Conservation (phyloP, 2,329 filamentous ascomycete species). For the Corynespora cassiicola region DNA sequence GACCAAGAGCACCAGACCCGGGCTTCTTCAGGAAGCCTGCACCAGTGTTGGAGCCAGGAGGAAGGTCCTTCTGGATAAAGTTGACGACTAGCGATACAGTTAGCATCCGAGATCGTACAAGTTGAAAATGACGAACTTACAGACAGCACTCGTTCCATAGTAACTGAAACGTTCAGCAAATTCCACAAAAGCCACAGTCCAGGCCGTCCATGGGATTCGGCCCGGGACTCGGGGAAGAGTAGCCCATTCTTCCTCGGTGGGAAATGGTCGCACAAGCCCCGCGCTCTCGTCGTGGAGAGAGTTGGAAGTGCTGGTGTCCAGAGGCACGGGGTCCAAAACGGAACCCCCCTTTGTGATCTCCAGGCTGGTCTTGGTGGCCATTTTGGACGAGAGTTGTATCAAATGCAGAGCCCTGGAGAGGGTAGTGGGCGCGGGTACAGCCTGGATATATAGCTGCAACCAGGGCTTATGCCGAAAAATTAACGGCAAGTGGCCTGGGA, state of each 20-base stretch:
- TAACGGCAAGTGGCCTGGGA: background rate
- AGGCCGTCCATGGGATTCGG: conserved; percentile 42
- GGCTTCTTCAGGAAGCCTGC: conserved; percentile 41
- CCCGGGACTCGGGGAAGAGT: conserved; percentile 45
- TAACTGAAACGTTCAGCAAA: conserved; percentile 46
- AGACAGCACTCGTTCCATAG: conserved; percentile 46
- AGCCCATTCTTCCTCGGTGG: conserved; percentile 43
- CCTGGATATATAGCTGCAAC: conserved; percentile 2
- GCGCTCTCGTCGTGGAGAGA: conserved; percentile 25
- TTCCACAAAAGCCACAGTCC: conserved; percentile 44
- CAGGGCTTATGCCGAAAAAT: conserved; percentile 2
- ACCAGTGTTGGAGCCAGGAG: conserved; percentile 40
- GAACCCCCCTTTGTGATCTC: conserved; percentile 40
- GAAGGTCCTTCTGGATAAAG: conserved; percentile 44
- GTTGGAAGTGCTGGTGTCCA: conserved; percentile 28
- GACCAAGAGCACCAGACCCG: conserved; percentile 57
- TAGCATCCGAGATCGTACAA: background rate
- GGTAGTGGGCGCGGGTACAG: conserved; percentile 2
- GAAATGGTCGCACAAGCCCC: conserved; percentile 32
- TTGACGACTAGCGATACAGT: conserved; percentile 30
- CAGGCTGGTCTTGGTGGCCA: conserved; percentile 33
- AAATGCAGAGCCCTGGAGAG: background rate
- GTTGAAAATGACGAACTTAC: conserved; percentile 15
- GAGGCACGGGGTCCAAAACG: conserved; percentile 30
- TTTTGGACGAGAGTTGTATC: conserved; percentile 10